These are phyloP conservation scores for Rhodotorula glutinis DNA, from an alignment of 1,284 basidiomycete species.

Conservation along the genomic window DNA sequence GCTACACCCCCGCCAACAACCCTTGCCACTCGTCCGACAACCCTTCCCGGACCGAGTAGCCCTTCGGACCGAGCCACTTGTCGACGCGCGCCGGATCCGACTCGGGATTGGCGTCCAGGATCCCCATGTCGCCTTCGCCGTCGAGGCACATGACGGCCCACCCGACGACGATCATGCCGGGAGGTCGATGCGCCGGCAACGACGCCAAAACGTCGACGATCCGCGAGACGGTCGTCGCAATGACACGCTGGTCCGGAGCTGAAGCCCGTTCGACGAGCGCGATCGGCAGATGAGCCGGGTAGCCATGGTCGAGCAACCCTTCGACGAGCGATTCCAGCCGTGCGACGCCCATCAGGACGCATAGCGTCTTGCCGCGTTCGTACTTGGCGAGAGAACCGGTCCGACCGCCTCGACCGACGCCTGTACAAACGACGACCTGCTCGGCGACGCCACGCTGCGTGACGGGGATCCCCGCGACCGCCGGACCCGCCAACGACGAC, in stretches of 20 bases:
- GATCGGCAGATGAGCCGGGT: constrained; percentile 75
- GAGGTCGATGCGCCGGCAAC: constrained; percentile 81
- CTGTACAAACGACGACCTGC: constrained; percentile 83
- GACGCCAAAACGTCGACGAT: constrained; percentile 70
- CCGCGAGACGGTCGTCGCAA: constrained; percentile 71
- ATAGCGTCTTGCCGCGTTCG: constrained; percentile 70
- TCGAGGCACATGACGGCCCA: constrained; percentile 66
- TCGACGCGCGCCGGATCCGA: constrained; percentile 53
- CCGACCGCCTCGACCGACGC: constrained; percentile 82
- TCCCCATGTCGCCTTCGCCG: constrained; percentile 54
- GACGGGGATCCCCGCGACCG: constrained; percentile 84
- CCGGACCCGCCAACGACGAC: constrained; percentile 82
- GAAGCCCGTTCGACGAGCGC: constrained; percentile 91
- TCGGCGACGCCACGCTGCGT: constrained; percentile 94
- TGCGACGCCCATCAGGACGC: constrained; percentile 93
- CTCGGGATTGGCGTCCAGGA: constrained; percentile 49
- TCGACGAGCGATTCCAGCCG: constrained; percentile 48
- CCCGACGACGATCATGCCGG: constrained; percentile 92
- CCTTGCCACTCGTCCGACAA: constrained; percentile 46
- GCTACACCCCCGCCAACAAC: not conserved
- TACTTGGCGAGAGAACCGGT: constrained; percentile 83
- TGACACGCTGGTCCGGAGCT: constrained; percentile 83
- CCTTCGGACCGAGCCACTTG: constrained; percentile 58
- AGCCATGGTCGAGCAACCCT: constrained; percentile 48
- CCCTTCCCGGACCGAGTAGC: constrained; percentile 58